These are phyloP conservation scores for Helianthus tuberosus DNA, from an alignment of 129 eudicot genomes.

Conservation along the genomic window DNA sequence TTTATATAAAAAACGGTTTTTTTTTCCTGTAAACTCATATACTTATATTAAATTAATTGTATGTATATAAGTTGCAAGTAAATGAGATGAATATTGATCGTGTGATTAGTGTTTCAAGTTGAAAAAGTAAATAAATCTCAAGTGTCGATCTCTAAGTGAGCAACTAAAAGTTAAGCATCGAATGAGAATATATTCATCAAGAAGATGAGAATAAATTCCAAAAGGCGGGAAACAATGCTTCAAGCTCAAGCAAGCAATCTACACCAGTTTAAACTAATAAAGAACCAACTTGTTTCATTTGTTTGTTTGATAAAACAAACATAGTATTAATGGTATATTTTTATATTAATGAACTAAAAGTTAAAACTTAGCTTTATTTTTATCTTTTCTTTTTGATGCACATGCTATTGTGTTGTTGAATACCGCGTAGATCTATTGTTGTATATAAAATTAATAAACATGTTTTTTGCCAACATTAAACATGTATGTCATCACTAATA, in stretches of 20 bases:
- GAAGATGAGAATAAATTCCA: constrained; percentile 62
- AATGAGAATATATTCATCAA: constrained; percentile 67
- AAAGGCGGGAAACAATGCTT: constrained; percentile 68
- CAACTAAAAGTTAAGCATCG: constrained; percentile 33
- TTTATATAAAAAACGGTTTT: too few relatives aligned
- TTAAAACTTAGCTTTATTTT: constrained; percentile 60
- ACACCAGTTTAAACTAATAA: constrained; percentile 34
- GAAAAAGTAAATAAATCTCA: constrained; percentile 24
- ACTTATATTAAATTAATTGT: too few relatives aligned
- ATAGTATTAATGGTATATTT: constrained; percentile 10
- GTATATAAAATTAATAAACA: too few relatives aligned
- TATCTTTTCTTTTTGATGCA: constrained; percentile 24
- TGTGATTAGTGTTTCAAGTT: constrained; percentile 6
- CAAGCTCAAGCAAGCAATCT: constrained; percentile 68
- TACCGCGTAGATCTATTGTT: constrained; percentile 32
- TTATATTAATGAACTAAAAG: constrained; percentile 47
- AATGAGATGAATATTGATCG: constrained; percentile 1
- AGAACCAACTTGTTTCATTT: constrained; percentile 22
- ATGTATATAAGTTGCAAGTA: neutral
- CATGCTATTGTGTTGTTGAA: constrained; percentile 30
- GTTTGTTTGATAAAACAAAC: constrained; percentile 13
- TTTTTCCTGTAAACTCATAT: too few relatives aligned
- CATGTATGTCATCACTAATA: too few relatives aligned
- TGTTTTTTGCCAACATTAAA: too few relatives aligned
- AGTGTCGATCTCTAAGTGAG: constrained; percentile 25